Base-by-base conservation (phyloP, 805 yeast species). In the Saturnispora diversa region DNA sequence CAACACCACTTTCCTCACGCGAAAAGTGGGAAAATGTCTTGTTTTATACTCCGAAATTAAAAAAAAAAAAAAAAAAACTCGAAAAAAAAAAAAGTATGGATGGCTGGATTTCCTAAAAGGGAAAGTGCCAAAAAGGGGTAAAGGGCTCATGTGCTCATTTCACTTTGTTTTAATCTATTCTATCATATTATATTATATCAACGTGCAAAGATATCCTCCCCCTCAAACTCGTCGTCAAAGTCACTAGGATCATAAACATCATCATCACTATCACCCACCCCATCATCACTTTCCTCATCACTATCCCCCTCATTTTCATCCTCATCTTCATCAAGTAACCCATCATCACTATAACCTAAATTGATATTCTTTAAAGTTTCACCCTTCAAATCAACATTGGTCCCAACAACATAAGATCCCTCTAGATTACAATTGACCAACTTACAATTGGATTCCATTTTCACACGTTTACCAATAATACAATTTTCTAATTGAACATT, bases 391-490 rank as follows among this genome's bases (percentile, higher is more conserved):
- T 52, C 60, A 2, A 63, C 65, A 39, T 79, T 77, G 50, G 73
- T 65, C 2, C 73, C 68, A 17, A 92, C 88, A 15, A 66, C 68
- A 56, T 79, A 85, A 1, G 77, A 68, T 8, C 94, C 84, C 59
- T 88, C 97, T 20, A 92, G 81, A 47, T 84, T 80, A 68, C 96
- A 90, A 50, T 81, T 81, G 11, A 78, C 74, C 47, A 92, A 70
- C 55, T 72, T 77, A 31, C 76, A 67, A 59, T 81, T 84, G 40
- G 69, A 54, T 24, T 76, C 79, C 22, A 92, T 69, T n/a, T 62
- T 63, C 1, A 80, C 88, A 35, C 66, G 64, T 31, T 68, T 64
- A 12, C 97, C 98, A 38, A 92, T 67, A 15, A 90, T 79, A 63
- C 94, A 85, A 63, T 90, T 92, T 59, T 92, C 98, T 45, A 82